Percentiles rank a stretch among this genome's conserved stretches.
These are phyloP conservation scores for Austroboletus niveus DNA, from an alignment of 1,284 basidiomycete species.

Conservation along the genomic window DNA sequence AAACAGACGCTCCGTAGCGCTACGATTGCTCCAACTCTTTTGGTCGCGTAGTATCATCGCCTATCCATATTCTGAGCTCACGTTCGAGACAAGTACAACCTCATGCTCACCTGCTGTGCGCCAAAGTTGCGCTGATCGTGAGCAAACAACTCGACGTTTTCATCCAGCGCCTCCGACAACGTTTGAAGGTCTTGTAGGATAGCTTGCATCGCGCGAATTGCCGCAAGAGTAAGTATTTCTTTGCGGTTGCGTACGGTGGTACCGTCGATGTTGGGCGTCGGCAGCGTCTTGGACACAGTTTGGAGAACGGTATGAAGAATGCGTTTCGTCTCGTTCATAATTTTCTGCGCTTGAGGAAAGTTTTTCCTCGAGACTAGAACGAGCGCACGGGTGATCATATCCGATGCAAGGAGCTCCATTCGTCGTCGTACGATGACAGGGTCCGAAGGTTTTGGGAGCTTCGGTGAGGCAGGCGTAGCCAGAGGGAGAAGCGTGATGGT, in stretches of 20 bases:
- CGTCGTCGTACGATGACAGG: conserved; percentile 86
- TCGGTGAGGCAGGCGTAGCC: conserved; percentile 37
- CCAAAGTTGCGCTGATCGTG: conserved; percentile 90
- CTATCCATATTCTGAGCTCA: conserved; percentile 38
- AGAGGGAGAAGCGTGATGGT: conserved; percentile 82
- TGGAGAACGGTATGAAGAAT: conserved; percentile 84
- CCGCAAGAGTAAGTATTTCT: conserved; percentile 67
- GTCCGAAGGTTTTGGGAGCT: conserved; percentile 61
- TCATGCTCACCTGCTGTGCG: conserved; percentile 77
- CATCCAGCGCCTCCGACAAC: conserved; percentile 81
- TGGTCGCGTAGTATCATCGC: conserved; percentile 92
- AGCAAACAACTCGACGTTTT: conserved; percentile 87
- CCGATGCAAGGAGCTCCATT: conserved; percentile 90
- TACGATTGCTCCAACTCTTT: conserved; percentile 87
- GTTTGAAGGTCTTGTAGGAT: conserved; percentile 84
- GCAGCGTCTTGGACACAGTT: conserved; percentile 70
- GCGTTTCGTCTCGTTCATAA: conserved; percentile 85
- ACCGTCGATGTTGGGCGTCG: conserved; percentile 48
- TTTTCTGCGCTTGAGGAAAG: conserved; percentile 80
- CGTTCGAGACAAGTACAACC: background rate
- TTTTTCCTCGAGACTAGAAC: conserved; percentile 88
- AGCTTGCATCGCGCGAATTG: conserved; percentile 77
- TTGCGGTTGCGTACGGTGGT: conserved; percentile 62
- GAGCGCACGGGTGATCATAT: conserved; percentile 92
- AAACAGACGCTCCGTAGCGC: conserved; percentile 83